Evolutionary conservation across 1,284 basidiomycete species (phyloP), one percentile per base, ranked within the genome.

Genomic region (Cutaneotrichosporon sp.): DNA sequence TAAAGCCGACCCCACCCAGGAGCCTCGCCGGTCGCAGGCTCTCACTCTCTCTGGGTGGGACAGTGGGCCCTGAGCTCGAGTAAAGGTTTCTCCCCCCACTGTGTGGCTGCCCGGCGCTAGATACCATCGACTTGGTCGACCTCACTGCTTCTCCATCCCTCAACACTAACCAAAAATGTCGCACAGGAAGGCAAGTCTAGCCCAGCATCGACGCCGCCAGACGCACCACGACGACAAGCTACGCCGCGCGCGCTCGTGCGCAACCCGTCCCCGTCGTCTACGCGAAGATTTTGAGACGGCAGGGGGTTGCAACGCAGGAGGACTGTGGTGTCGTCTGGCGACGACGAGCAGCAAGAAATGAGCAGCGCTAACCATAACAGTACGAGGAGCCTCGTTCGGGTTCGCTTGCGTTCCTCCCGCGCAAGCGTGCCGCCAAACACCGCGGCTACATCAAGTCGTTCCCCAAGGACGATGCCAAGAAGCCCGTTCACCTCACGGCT

Each of bases 381-480:
- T 94, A 86, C 80, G 90, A 94, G 85, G 90, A 89, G 65, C 90
- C 90, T 73, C 89, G 90, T 75, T 88, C 91, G 77, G 90, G 90
- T 72, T 93, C 90, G 63, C 84, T 94, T 68, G 90, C 69, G 46
- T 72, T 68, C 67, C 61, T 96, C 63, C 92, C 92, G 72, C 84
- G 88, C 76, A 97, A 97, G 82, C 86, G 92, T 75, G 83, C 92
- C 61, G 90, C 92, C 65, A 86, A 91, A 76, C 92, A 96, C 79
- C 87, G 92, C 69, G 92, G 92, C 77, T 92, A 92, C 83, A 90
- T 94, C 78, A 97, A 97, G 85, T 85, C 91, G 60, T 97, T 97
- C 85, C 92, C 93, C 73, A 90, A 86, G 92, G 96, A 99, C 84
- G 94, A 98, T 83, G 84, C 91, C 78, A 97, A 93, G 84, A 97